These are phyloP conservation scores for Cynanchum wilfordii DNA, from an alignment of 257 asterid genomes.

Conservation along the genomic window DNA sequence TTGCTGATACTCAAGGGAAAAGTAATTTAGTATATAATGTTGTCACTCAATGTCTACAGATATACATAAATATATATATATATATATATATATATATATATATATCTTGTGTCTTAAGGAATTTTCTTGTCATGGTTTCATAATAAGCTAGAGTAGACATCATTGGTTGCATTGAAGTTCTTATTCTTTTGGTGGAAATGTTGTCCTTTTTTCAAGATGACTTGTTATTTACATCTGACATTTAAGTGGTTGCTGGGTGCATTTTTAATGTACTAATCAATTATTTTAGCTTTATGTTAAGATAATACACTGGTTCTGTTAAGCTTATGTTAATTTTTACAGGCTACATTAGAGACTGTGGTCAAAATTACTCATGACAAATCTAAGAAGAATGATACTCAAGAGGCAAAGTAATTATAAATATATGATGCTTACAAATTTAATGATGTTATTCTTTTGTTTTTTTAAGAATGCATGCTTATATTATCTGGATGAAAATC, in stretches of 20 bases:
- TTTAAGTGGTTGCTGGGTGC: background rate
- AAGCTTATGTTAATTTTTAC: conserved; percentile 21
- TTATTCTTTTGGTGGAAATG: background rate
- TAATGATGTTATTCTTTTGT: background rate
- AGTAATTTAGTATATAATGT: background rate
- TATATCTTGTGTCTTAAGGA: background rate
- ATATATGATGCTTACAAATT: background rate
- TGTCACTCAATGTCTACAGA: background rate
- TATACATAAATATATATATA: background rate
- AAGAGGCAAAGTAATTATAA: conserved; percentile 62
- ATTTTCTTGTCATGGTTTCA: background rate
- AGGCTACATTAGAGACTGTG: conserved; percentile 93
- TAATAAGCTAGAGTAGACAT: background rate
- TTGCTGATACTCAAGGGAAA: background rate
- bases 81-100: too few relatives aligned
- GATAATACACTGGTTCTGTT: background rate
- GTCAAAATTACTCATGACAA: conserved; percentile 80
- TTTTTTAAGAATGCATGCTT: background rate
- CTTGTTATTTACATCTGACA: background rate
- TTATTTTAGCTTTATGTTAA: background rate
- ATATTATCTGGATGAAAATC: background rate
- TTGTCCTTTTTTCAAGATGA: background rate
- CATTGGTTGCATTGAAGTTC: background rate
- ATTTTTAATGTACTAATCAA: background rate
- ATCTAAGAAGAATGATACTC: conserved; percentile 71